phyloP scores from a whole-genome alignment of 176 grass and related monocot genomes.

The Saccharum spontaneum region DNA sequence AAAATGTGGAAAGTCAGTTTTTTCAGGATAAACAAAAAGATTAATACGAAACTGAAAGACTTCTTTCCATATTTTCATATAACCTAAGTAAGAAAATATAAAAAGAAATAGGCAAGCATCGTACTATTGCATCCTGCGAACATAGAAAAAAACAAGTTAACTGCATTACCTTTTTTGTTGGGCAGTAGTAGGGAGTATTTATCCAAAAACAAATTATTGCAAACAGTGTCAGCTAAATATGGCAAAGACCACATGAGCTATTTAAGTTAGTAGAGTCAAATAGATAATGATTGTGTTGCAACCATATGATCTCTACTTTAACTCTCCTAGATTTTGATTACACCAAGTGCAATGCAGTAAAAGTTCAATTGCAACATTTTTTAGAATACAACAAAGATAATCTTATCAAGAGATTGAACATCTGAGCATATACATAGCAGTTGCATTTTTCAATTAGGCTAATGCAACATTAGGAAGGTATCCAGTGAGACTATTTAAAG shows the following conservation, averaged over 20 bases:
- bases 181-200: not conserved
- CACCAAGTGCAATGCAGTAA: not conserved
- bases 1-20: slow-evolving; percentile 5
- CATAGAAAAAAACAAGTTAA: not conserved
- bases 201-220: not conserved
- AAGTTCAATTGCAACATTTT: not conserved
- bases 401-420: not conserved
- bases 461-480: not conserved
- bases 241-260: not conserved
- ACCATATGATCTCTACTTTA: not conserved
- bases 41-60: not conserved
- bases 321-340: not conserved
- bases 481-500: not conserved
- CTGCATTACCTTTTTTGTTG: not conserved
- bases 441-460: not conserved
- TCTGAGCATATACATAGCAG: not conserved
- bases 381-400: not conserved
- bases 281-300: not conserved
- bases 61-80: not conserved
- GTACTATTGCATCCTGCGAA: not conserved
- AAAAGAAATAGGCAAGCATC: slow-evolving; percentile 6
- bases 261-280: not conserved
- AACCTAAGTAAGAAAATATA: not conserved
- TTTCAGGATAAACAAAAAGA: slow-evolving; percentile 14
- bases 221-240: not conserved